A percentile compares a stretch with the other conserved stretches of the same genome.
Evolutionary conservation across 2,329 filamentous ascomycete species (phyloP).

Genomic region (Phoma sp.): DNA sequence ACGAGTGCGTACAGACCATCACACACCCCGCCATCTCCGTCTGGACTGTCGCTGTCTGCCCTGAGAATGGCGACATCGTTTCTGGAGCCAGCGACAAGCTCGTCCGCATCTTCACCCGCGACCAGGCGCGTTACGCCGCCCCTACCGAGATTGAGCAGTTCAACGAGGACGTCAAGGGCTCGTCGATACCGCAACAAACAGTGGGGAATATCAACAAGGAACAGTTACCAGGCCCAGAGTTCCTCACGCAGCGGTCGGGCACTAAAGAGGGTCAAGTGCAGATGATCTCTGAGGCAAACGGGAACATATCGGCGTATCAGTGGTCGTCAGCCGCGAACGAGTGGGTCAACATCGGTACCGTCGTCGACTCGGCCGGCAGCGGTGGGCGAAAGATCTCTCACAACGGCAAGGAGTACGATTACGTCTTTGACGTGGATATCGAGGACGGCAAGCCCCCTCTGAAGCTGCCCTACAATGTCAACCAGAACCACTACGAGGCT

Average conservation of each 20-base stretch:
- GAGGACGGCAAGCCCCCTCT: constrained; percentile 91
- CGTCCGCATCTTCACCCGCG: constrained; percentile 82
- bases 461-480: constrained; percentile 92
- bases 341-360: constrained; percentile 91
- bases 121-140: constrained; percentile 71
- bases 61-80: constrained; percentile 88
- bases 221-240: constrained; percentile 86
- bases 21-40: constrained; percentile 97
- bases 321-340: constrained; percentile 74
- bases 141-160: constrained; percentile 74
- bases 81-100: constrained; percentile 89
- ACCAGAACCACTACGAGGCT: constrained; percentile 89
- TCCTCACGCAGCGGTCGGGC: constrained; percentile 78
- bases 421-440: constrained; percentile 95
- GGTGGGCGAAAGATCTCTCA: constrained; percentile 70
- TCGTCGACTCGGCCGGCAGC: constrained; percentile 87
- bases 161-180: constrained; percentile 80
- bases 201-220: constrained; percentile 83
- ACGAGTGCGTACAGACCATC: constrained; percentile 89
- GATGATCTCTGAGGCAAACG: constrained; percentile 84
- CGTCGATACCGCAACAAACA: constrained; percentile 86
- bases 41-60: constrained; percentile 86
- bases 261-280: constrained; percentile 97
- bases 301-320: constrained; percentile 82
- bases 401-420: constrained; percentile 89